These are phyloP conservation scores for Eleusine coracana DNA, from an alignment of 176 grass and related monocot species.

Conservation along the genomic window DNA sequence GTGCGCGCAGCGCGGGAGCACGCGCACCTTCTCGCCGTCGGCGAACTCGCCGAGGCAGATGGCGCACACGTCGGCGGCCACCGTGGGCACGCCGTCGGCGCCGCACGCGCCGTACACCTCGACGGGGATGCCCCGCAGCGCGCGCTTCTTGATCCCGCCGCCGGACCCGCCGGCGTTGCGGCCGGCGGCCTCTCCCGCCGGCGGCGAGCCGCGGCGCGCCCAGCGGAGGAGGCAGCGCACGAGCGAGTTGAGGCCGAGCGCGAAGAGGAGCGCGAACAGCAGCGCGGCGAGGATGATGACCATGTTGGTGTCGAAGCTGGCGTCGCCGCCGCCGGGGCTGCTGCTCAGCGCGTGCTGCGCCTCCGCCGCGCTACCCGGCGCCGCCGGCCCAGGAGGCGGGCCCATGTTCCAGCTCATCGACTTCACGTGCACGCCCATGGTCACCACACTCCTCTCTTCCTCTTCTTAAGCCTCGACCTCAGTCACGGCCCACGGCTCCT, in stretches of 20 bases:
- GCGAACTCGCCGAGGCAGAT: constrained; percentile 92
- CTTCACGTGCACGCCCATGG: constrained; percentile 39
- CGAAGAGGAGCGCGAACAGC: constrained; percentile 79
- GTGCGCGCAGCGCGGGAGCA: constrained; percentile 81
- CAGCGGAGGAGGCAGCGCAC: constrained; percentile 67
- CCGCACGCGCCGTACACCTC: constrained; percentile 69
- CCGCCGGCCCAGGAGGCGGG: constrained; percentile 14
- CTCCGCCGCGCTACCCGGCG: constrained; percentile 26
- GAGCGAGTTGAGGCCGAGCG: constrained; percentile 69
- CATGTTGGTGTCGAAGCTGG: constrained; percentile 95
- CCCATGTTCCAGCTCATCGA: constrained; percentile 53
- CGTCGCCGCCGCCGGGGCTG: constrained; percentile 37
- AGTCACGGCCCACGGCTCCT: too few species aligned
- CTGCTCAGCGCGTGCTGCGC: constrained; percentile 48
- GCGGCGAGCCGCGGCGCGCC: constrained; percentile 42
- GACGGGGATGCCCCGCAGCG: constrained; percentile 68
- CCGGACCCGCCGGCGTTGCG: constrained; percentile 14
- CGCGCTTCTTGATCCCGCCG: constrained; percentile 59
- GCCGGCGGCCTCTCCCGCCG: constrained; percentile 23
- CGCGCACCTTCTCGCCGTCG: constrained; percentile 80
- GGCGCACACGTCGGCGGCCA: constrained; percentile 62
- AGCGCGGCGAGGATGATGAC: constrained; percentile 92
- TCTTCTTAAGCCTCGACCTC: not conserved
- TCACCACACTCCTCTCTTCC: not conserved
- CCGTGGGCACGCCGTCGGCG: constrained; percentile 7